phyloP scores from a whole-genome alignment of 805 yeast species.

The Wickerhamomyces chambardii region DNA sequence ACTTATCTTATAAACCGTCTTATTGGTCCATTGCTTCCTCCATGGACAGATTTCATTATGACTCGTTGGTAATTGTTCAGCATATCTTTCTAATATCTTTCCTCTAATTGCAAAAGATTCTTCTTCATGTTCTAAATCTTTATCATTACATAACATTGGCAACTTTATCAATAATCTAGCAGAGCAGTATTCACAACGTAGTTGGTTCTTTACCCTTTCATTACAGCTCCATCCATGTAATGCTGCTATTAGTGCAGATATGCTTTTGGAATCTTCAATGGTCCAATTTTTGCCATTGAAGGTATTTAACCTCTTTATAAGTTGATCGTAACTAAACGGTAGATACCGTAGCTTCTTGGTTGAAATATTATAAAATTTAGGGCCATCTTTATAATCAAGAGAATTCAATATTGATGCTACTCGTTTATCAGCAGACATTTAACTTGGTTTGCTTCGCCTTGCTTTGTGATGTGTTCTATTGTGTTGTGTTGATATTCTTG shows the following conservation, averaged over 20 bases:
- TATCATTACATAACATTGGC: not conserved
- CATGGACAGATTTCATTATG: slow-evolving; percentile 16
- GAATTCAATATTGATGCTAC: not conserved
- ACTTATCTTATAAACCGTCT: slow-evolving; percentile 8
- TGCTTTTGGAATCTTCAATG: slow-evolving; percentile 13
- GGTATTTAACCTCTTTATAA: slow-evolving; percentile 32
- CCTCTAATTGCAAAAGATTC: not conserved
- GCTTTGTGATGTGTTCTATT: too few relatives aligned
- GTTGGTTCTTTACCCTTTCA: not conserved
- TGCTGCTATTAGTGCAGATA: slow-evolving; percentile 41
- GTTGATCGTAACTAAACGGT: slow-evolving; percentile 26
- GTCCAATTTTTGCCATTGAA: slow-evolving; percentile 41
- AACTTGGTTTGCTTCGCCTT: too few relatives aligned
- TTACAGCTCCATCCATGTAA: slow-evolving; percentile 10
- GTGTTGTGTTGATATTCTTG: too few relatives aligned
- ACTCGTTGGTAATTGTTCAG: slow-evolving; percentile 4
- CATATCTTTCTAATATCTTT: slow-evolving; percentile 4
- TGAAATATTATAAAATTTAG: not conserved
- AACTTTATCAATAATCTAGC: not conserved
- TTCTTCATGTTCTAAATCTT: not conserved
- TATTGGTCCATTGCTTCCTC: slow-evolving; percentile 11
- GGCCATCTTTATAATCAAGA: not conserved
- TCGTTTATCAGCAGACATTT: not conserved
- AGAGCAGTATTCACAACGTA: not conserved
- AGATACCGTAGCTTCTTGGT: slow-evolving; percentile 13